A percentile compares a stretch with the other conserved stretches of the same genome.
phyloP scores from a whole-genome alignment of 2,329 filamentous ascomycete genomes.

The Epichloe baconii region DNA sequence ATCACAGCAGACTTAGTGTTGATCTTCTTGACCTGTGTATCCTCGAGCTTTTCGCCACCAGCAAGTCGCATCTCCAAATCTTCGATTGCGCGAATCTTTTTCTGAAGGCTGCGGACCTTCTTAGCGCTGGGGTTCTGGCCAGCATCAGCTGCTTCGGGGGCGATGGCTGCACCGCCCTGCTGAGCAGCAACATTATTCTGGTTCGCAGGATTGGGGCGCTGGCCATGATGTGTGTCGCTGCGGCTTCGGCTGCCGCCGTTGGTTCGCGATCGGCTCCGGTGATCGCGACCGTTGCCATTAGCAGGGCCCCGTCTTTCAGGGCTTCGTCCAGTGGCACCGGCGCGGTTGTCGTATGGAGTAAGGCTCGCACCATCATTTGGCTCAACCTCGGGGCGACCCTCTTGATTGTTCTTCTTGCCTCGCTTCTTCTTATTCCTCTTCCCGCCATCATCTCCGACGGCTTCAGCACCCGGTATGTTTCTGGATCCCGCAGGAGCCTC shows the following conservation, averaged over 20 bases:
- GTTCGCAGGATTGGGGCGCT: slow-evolving; percentile 15
- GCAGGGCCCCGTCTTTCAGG: slow-evolving; percentile 48
- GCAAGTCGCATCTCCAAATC: slow-evolving; percentile 95
- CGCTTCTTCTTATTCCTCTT: slow-evolving; percentile 98
- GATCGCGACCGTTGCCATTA: slow-evolving; percentile 25
- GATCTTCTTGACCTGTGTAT: slow-evolving; percentile 98
- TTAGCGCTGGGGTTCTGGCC: slow-evolving; percentile 67
- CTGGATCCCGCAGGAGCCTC: slow-evolving; percentile 56
- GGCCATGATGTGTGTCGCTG: slow-evolving; percentile 34
- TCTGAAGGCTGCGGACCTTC: slow-evolving; percentile 84
- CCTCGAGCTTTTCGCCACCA: slow-evolving; percentile 89
- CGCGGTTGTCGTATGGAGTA: slow-evolving; percentile 27
- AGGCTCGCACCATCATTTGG: slow-evolving; percentile 33
- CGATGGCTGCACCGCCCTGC: slow-evolving; percentile 32
- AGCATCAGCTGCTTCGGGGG: slow-evolving; percentile 22
- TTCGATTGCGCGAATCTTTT: slow-evolving; percentile 96
- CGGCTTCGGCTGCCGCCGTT: slow-evolving; percentile 38
- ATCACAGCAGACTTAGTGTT: slow-evolving; percentile 72
- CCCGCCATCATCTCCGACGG: slow-evolving; percentile 57
- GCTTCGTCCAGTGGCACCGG: slow-evolving; percentile 37
- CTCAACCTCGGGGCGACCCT: slow-evolving; percentile 39
- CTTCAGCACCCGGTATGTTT: slow-evolving; percentile 50
- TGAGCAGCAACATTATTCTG: slow-evolving; percentile 12
- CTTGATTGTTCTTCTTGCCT: slow-evolving; percentile 78
- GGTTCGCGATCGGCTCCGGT: slow-evolving; percentile 44